Evolutionary conservation across 768 basidiomycete species (phyloP).

Genomic region (Lentinula detonsa): DNA sequence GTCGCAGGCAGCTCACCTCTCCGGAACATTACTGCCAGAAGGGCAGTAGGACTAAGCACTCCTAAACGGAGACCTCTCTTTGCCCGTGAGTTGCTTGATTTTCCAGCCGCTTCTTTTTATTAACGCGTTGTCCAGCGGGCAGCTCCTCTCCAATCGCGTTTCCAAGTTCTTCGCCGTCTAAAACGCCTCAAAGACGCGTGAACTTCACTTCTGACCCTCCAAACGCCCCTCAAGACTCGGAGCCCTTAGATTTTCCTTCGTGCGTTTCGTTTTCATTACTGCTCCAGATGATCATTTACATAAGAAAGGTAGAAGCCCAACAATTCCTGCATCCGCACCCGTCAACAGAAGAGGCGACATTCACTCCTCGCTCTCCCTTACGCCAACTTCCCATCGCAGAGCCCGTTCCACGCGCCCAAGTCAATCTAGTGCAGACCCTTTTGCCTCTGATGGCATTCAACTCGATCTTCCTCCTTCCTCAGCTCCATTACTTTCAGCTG

Average conservation of each 20-base stretch:
- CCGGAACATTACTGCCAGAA: constrained; percentile 38
- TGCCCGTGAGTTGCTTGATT: constrained; percentile 31
- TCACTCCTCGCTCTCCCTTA: constrained; percentile 69
- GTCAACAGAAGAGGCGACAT: constrained; percentile 85
- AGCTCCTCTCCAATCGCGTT: constrained; percentile 62
- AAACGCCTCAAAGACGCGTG: constrained; percentile 34
- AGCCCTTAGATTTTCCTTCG: constrained; percentile 70
- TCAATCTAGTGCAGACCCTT: constrained; percentile 29
- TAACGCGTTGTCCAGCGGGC: constrained; percentile 28
- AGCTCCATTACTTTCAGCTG: constrained; percentile 52
- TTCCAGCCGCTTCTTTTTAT: not conserved
- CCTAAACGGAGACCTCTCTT: constrained; percentile 52
- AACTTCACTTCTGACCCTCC: constrained; percentile 29
- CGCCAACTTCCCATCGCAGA: constrained; percentile 34
- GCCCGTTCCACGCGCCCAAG: constrained; percentile 32
- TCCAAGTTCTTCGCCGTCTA: constrained; percentile 57
- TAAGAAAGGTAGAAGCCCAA: constrained; percentile 38
- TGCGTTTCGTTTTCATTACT: constrained; percentile 23
- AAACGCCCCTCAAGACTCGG: constrained; percentile 37
- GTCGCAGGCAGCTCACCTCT: constrained; percentile 41
- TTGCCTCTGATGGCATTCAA: constrained; percentile 53
- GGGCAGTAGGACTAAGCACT: constrained; percentile 50
- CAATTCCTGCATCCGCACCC: constrained; percentile 30
- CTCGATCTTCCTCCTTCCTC: constrained; percentile 56
- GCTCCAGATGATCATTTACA: not conserved